phyloP scores from a whole-genome alignment of 2,329 filamentous ascomycete species.

The Didymellaceae sp. region DNA sequence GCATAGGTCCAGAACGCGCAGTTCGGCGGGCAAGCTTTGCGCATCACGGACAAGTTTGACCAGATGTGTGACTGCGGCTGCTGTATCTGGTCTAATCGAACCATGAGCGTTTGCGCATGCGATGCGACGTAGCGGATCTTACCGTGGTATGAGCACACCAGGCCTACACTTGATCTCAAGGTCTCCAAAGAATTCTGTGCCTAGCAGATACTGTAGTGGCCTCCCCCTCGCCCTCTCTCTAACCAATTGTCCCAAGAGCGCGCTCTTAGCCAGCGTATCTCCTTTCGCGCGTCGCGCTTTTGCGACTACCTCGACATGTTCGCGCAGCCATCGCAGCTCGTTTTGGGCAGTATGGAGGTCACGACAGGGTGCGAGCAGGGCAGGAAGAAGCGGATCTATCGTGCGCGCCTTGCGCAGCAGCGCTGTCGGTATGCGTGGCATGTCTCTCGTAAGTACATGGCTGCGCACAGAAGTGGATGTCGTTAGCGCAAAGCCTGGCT shows the following conservation, averaged over 20 bases:
- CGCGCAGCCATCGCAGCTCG: conserved; percentile 76
- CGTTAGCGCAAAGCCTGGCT: conserved; percentile 7
- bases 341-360: conserved; percentile 68
- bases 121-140: conserved; percentile 30
- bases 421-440: conserved; percentile 66
- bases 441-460: conserved; percentile 21
- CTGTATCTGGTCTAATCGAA: conserved; percentile 54
- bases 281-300: conserved; percentile 29
- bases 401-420: conserved; percentile 62
- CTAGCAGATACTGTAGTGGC: conserved; percentile 89
- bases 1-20: conserved; percentile 83
- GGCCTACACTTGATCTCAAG: conserved; percentile 77
- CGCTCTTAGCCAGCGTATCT: conserved; percentile 23
- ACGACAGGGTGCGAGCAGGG: conserved; percentile 69
- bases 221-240: conserved; percentile 63
- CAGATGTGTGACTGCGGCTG: conserved; percentile 47
- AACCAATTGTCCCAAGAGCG: conserved; percentile 37
- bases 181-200: conserved; percentile 84
- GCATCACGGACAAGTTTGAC: conserved; percentile 35
- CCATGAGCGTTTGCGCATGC: conserved; percentile 18
- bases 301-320: conserved; percentile 55
- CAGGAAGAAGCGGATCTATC: conserved; percentile 63
- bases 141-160: conserved; percentile 86
- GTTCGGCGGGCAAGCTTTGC: conserved; percentile 27
- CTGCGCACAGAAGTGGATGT: conserved; percentile 5